phyloP scores from a whole-genome alignment of 345 rosid genomes.

The Salix suchowensis region DNA sequence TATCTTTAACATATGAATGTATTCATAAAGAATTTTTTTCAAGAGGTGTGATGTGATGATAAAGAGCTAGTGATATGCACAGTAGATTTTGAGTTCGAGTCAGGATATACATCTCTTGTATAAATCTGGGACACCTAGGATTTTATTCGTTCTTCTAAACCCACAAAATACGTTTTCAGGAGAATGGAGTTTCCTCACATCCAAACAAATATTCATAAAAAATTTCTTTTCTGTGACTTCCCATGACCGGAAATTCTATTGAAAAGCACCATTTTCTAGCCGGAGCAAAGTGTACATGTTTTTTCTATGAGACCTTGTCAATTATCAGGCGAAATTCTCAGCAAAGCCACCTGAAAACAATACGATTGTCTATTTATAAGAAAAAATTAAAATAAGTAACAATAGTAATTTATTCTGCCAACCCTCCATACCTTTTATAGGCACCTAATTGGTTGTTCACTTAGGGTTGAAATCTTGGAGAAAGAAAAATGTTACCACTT shows the following conservation, averaged over 20 bases:
- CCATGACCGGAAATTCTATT: background rate
- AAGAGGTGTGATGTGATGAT: fast-evolving
- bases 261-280: background rate
- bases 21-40: too few species aligned
- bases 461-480: background rate
- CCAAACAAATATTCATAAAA: too few species aligned
- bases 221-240: too few species aligned
- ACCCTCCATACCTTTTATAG: background rate
- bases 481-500: background rate
- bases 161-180: fast-evolving
- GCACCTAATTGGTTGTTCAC: background rate
- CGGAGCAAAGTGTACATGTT: background rate
- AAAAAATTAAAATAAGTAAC: background rate
- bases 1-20: too few species aligned
- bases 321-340: background rate
- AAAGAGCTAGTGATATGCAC: fast-evolving
- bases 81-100: too few species aligned
- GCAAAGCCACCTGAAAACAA: background rate
- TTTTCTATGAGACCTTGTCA: background rate
- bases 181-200: too few species aligned
- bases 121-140: fast-evolving
- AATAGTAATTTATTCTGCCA: background rate
- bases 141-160: too few species aligned
- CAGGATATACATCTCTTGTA: too few species aligned
- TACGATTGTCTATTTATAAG: background rate